These are phyloP conservation scores for Onygenales sp. DNA, from an alignment of 2,329 filamentous ascomycete species.

Conservation along the genomic window DNA sequence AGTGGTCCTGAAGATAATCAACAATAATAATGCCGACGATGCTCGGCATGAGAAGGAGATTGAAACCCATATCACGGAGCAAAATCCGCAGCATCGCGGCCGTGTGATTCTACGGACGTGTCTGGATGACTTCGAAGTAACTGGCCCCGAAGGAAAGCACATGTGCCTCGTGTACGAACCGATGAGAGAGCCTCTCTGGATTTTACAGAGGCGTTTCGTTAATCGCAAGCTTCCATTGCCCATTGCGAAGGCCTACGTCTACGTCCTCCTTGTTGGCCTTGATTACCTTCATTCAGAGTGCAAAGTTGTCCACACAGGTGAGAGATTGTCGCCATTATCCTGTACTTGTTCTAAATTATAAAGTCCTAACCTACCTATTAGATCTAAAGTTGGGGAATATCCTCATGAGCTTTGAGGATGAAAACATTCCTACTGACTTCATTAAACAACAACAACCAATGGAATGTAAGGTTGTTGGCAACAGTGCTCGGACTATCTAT, in stretches of 20 bases:
- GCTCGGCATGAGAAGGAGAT: not conserved
- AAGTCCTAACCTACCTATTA: no score
- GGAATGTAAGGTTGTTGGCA: not conserved
- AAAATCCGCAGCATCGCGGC: not conserved
- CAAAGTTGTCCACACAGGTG: not conserved
- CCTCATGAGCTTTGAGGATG: no score
- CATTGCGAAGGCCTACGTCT: not conserved
- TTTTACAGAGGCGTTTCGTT: not conserved
- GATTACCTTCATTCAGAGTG: not conserved
- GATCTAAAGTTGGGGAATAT: no score
- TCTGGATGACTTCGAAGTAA: not conserved
- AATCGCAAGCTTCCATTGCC: not conserved
- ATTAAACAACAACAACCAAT: no score
- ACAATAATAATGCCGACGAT: slow-evolving; percentile 1
- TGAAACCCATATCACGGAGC: not conserved
- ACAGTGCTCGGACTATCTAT: slow-evolving; percentile 17
- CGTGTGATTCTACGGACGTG: not conserved
- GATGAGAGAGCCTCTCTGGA: not conserved
- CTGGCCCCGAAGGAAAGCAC: not conserved
- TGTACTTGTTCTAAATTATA: no score
- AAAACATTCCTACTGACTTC: no score
- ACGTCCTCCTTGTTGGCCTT: not conserved
- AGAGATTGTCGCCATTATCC: no score
- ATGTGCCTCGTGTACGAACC: not conserved
- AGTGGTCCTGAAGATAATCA: not conserved